Evolutionary conservation across 345 rosid species (phyloP), one percentile per base, ranked within the genome.

Genomic region (Moricandia arvensis): DNA sequence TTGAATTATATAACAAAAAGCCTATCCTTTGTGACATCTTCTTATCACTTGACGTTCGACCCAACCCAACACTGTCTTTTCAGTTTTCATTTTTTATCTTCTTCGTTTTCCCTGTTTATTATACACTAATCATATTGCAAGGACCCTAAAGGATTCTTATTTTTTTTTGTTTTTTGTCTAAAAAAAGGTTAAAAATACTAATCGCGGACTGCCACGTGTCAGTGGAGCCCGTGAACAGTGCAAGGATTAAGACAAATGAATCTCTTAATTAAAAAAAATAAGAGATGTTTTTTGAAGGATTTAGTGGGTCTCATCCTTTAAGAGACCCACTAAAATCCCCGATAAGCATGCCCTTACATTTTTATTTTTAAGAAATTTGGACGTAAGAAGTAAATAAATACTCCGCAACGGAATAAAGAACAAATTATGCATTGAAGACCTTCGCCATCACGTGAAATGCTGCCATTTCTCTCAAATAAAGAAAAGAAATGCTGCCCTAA

Each of bases 51-150:
- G 77, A 78, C 73, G 58, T 78, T 71, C 63, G 68, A 72, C 77
- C 81, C 76, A 78, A 78, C 73, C 73, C 81, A 78, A 78, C 77
- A 72, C 68, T 59, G 77, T 72, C 81, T 27, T 49, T 72, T 65
- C 68, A 21, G 24, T 21, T 21, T 21, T 29, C 27, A 30, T 49
- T 43, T 33, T 59, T 63, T 77, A 70, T 63, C 24, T n/a, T 69
- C 65, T 11, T 53, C 24, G 8, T 31, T 65, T 10, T 71, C 33
- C 24, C 15, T 17, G 3, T 29, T 53, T 35, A 11, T 37, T 55
- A 10, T 69, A 3, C 66, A 34, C 31, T 29, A 29, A n/a, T n/a
- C n/a, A n/a, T n/a, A n/a, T n/a, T n/a, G n/a, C n/a, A n/a, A n/a
- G n/a, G n/a, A n/a, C n/a, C n/a, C n/a, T n/a, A n/a, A n/a, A n/a